Base-by-base conservation (phyloP, 352 stramenopile genomes). In the Pythium phragmitis region DNA sequence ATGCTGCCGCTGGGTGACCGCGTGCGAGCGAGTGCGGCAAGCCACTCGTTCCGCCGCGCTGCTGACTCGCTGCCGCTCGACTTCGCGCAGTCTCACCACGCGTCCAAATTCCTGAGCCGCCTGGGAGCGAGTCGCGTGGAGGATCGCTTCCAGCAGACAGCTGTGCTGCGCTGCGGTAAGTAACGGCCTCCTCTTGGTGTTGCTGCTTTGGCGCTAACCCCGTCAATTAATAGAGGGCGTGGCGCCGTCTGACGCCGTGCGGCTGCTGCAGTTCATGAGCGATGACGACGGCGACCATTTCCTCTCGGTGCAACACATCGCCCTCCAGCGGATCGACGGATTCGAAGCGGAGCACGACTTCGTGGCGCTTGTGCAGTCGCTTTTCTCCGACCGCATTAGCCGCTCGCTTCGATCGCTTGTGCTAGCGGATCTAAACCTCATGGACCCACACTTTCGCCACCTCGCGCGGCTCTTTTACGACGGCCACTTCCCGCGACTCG, bases 371-470 rank as follows among this genome's bases (percentile, higher is more conserved):
- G 39, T 87, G n/a, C 81, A 88, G 46, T 71, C 73, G 1, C 62
- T 90, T 0, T 86, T 90, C 60, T 82, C 73, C 11, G 72, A 80
- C 42, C 67, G 70, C 28, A 65, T 90, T 9, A 86, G 69, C 41
- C 69, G 60, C 5, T 57, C 59, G 13, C 66, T 90, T 0, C 37
- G 62, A 5, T 57, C 43, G 3, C 60, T 88, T n/a, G 54, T 71
- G 30, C 49, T 89, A 2, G 70, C 57, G 11, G 75, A 77, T 26
- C 26, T 88, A 47, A 41, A 63, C 0, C 60, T 89, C 8, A 51
- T 74, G 7, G 82, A 89, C 58, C 30, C 51, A 7, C 72, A 88
- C 49, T 88, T 77, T 42, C 68, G 71, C 21, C 70, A 84, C 9
- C 57, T 91, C 12, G 60, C 74, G 11, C 57, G 49, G 42, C 59